Evolutionary conservation across 2,329 filamentous ascomycete genomes (phyloP).

Genomic region (Nemania sp.): DNA sequence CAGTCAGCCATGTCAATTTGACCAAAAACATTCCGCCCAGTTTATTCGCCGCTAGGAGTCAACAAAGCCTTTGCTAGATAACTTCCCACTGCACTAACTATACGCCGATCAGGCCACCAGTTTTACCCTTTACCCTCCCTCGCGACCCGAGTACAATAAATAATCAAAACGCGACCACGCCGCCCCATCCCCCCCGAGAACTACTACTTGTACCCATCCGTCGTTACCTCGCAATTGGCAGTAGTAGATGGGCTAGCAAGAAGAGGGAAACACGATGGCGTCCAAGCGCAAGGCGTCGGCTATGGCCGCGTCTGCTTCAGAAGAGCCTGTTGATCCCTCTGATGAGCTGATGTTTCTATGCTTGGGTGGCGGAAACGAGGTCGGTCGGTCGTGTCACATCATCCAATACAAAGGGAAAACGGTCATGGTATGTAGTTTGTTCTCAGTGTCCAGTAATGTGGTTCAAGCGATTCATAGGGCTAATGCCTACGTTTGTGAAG

Average conservation of each 20-base stretch:
- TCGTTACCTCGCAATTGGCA: slow-evolving; percentile 12
- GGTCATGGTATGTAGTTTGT: slow-evolving; percentile 94
- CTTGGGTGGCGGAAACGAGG: slow-evolving; percentile 95
- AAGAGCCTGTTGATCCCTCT: slow-evolving; percentile 90
- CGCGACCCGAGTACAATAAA: neutral
- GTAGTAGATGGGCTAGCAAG: slow-evolving; percentile 25
- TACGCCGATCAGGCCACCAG: neutral
- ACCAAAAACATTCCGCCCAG: slow-evolving; percentile 3
- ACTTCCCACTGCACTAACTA: neutral
- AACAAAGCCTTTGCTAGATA: neutral
- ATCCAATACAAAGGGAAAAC: slow-evolving; percentile 99
- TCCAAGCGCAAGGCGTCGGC: slow-evolving; percentile 89
- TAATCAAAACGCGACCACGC: slow-evolving; percentile 7
- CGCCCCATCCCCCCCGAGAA: neutral
- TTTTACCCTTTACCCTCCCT: too few species aligned
- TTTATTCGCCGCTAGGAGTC: neutral
- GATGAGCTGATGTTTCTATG: slow-evolving; percentile 96
- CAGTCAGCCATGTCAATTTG: slow-evolving; percentile 6
- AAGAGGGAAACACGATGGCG: slow-evolving; percentile 72
- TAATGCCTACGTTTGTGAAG: slow-evolving; percentile 60
- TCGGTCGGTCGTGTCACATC: slow-evolving; percentile 96
- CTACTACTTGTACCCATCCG: neutral
- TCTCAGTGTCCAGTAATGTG: neutral
- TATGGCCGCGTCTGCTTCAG: slow-evolving; percentile 73
- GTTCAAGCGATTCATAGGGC: slow-evolving; percentile 25